Evolutionary conservation across 176 grass and related monocot genomes (phyloP).

Genomic region (Musa acuminata): DNA sequence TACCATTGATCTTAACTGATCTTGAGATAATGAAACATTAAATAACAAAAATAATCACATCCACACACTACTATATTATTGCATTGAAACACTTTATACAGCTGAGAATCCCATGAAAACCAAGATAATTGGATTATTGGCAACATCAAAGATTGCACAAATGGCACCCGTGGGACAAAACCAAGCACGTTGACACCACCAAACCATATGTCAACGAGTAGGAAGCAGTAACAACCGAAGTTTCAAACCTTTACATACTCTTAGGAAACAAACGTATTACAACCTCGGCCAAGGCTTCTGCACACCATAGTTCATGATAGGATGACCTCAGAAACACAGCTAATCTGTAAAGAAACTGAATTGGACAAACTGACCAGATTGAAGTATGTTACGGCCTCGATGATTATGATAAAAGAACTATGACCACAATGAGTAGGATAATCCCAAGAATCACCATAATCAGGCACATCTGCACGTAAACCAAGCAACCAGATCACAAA

Average conservation of each 20-base stretch:
- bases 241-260: background rate
- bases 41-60: background rate
- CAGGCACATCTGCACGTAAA: slow-evolving; percentile 51
- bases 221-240: background rate
- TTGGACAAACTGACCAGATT: too few species aligned
- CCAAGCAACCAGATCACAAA: background rate
- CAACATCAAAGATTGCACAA: background rate
- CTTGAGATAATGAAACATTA: background rate
- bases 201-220: background rate
- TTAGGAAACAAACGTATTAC: background rate
- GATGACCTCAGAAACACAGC: background rate
- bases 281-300: background rate
- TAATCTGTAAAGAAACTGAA: too few species aligned
- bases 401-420: slow-evolving; percentile 62
- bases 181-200: background rate
- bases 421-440: slow-evolving; percentile 40
- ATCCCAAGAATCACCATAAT: slow-evolving; percentile 38
- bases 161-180: background rate
- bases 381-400: background rate
- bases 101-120: background rate
- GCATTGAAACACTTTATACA: background rate
- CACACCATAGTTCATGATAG: background rate
- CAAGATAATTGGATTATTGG: background rate
- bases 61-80: background rate
- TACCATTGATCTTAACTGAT: too few species aligned